These are phyloP conservation scores for Crithidia expoeki DNA, from an alignment of 208 protist species.

Conservation along the genomic window DNA sequence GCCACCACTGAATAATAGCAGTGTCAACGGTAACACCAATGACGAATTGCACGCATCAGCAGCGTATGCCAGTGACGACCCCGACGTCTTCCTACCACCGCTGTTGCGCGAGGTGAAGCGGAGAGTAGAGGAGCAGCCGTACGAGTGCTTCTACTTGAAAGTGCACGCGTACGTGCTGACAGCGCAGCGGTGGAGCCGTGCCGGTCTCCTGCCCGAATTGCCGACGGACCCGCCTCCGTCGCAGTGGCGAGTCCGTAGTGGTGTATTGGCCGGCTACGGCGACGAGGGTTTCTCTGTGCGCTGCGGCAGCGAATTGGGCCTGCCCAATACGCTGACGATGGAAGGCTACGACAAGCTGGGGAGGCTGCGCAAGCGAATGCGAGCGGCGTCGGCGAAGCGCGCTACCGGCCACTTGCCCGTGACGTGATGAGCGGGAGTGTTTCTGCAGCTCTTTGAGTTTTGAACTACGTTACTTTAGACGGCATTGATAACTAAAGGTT, in stretches of 20 bases:
- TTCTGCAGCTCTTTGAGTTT: neutral
- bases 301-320: constrained; percentile 55
- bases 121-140: constrained; percentile 54
- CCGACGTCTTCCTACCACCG: constrained; percentile 16
- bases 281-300: constrained; percentile 76
- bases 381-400: constrained; percentile 27
- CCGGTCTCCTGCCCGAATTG: constrained; percentile 73
- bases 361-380: constrained; percentile 69
- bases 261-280: constrained; percentile 64
- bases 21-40: neutral
- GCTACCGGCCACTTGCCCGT: constrained; percentile 10
- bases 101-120: constrained; percentile 48
- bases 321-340: constrained; percentile 78
- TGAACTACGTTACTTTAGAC: no score
- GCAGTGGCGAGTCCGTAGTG: constrained; percentile 22
- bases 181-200: constrained; percentile 65
- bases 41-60: neutral
- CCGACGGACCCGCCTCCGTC: constrained; percentile 64
- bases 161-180: constrained; percentile 64
- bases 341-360: constrained; percentile 58
- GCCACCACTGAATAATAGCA: neutral
- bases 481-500: no score
- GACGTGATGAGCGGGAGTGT: no score
- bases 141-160: constrained; percentile 40
- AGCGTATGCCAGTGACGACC: constrained; percentile 7